phyloP scores from a whole-genome alignment of 257 asterid species.

The Orobanche coerulescens region DNA sequence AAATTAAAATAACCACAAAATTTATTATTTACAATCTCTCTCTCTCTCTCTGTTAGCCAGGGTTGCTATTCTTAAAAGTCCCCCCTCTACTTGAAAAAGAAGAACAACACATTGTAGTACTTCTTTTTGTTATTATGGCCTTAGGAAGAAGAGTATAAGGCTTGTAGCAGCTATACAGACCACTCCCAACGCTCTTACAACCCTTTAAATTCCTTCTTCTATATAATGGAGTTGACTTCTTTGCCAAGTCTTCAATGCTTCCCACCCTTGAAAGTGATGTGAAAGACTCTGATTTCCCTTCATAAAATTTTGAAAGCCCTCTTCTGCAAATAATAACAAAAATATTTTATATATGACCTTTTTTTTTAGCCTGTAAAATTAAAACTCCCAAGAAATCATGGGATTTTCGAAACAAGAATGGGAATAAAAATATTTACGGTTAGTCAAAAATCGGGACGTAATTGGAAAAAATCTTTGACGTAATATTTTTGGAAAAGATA shows the following conservation, averaged over 20 bases:
- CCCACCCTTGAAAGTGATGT: slow-evolving; percentile 56
- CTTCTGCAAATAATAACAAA: slow-evolving; percentile 41
- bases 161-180: slow-evolving; percentile 41
- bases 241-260: slow-evolving; percentile 66
- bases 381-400: not conserved
- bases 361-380: not conserved
- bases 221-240: slow-evolving; percentile 43
- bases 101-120: slow-evolving; percentile 25
- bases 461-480: too few species aligned
- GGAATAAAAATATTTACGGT: too few species aligned
- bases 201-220: slow-evolving; percentile 34
- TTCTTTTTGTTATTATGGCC: slow-evolving; percentile 46
- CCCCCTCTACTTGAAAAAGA: slow-evolving; percentile 31
- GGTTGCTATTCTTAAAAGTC: slow-evolving; percentile 26
- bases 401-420: not conserved
- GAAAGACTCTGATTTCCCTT: slow-evolving; percentile 81
- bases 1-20: slow-evolving; percentile 25
- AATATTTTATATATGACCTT: too few species aligned
- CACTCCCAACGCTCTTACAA: slow-evolving; percentile 47
- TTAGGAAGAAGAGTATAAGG: slow-evolving; percentile 51
- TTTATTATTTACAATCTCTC: slow-evolving; percentile 18
- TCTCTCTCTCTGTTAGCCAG: slow-evolving; percentile 25
- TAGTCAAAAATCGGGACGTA: too few species aligned
- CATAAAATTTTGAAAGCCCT: slow-evolving; percentile 68
- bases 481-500: too few species aligned